These are phyloP conservation scores for Yarrowia phangngaensis DNA, from an alignment of 805 yeast species.

Conservation along the genomic window DNA sequence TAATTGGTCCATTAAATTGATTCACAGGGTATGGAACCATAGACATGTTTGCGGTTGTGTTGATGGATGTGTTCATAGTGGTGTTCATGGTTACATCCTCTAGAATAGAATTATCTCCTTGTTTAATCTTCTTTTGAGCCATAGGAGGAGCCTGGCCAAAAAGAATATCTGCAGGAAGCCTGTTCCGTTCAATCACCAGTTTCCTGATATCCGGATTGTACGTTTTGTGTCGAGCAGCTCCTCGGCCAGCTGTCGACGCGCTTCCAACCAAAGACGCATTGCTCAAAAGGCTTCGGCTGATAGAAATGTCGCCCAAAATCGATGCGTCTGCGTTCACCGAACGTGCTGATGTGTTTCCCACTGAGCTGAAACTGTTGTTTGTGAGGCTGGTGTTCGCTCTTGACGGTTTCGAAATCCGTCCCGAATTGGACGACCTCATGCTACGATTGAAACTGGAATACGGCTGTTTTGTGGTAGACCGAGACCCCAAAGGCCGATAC, in stretches of 20 bases:
- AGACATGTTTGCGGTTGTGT: slow-evolving; percentile 7
- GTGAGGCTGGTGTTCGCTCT: not conserved
- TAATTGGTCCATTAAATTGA: slow-evolving; percentile 18
- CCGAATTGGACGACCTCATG: slow-evolving; percentile 2
- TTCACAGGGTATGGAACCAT: slow-evolving; percentile 17
- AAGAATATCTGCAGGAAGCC: slow-evolving; percentile 10
- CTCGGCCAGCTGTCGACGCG: not conserved
- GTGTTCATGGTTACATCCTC: slow-evolving; percentile 4
- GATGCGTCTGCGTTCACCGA: slow-evolving; percentile 8
- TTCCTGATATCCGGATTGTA: slow-evolving; percentile 21
- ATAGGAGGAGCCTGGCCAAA: slow-evolving; percentile 10
- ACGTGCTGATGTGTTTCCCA: slow-evolving; percentile 3
- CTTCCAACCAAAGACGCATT: slow-evolving; percentile 11
- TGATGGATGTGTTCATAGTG: not conserved
- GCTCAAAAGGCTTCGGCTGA: slow-evolving; percentile 14
- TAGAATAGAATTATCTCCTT: not conserved
- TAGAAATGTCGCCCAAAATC: slow-evolving; percentile 19
- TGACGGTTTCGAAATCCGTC: not conserved
- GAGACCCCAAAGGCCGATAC: slow-evolving; percentile 13
- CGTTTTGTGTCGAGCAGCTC: slow-evolving; percentile 16
- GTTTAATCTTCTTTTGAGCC: not conserved
- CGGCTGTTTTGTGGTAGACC: slow-evolving; percentile 9
- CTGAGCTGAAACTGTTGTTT: not conserved
- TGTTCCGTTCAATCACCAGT: slow-evolving; percentile 17
- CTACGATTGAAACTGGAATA: slow-evolving; percentile 2